Percentiles rank a stretch among this genome's conserved stretches.
These are phyloP conservation scores for Amphibolis antarctica DNA, from an alignment of 106 monocot species.

Conservation along the genomic window DNA sequence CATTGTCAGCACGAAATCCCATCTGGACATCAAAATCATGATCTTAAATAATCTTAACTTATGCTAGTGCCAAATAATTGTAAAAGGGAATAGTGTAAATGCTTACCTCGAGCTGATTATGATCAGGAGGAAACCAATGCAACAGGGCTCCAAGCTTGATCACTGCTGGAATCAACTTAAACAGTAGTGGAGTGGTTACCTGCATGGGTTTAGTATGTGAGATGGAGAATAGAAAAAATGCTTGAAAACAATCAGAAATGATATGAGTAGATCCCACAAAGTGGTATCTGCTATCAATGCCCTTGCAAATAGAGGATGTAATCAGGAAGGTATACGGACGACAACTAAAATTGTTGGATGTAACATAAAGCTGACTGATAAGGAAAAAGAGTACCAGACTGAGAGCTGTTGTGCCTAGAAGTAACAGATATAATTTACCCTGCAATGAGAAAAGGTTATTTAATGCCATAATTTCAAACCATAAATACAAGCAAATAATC, in stretches of 20 bases:
- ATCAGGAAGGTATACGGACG: not conserved
- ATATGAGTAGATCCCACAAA: too few species aligned
- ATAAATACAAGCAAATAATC: not conserved
- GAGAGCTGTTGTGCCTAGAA: slow-evolving; percentile 45
- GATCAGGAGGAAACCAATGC: slow-evolving; percentile 39
- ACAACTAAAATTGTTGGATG: not conserved
- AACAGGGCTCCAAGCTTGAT: slow-evolving; percentile 37
- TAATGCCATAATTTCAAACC: not conserved
- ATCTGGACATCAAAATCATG: slow-evolving; percentile 26
- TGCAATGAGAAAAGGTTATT: slow-evolving; percentile 9
- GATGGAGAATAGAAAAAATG: too few species aligned
- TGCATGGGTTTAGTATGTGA: slow-evolving; percentile 3
- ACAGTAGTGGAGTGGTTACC: slow-evolving; percentile 56
- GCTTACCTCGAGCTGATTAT: slow-evolving; percentile 24
- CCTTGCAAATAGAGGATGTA: too few species aligned
- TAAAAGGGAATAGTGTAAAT: not conserved
- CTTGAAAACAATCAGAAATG: too few species aligned
- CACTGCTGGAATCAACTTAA: slow-evolving; percentile 53
- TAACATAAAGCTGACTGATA: not conserved
- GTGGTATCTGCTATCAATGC: too few species aligned
- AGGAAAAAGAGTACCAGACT: slow-evolving; percentile 38
- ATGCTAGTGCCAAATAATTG: not conserved
- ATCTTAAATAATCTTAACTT: not conserved
- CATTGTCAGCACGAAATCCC: slow-evolving; percentile 37
- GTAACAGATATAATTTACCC: slow-evolving; percentile 41